Evolutionary conservation across 768 basidiomycete species (phyloP).

Genomic region (Neoboletus magnificus): DNA sequence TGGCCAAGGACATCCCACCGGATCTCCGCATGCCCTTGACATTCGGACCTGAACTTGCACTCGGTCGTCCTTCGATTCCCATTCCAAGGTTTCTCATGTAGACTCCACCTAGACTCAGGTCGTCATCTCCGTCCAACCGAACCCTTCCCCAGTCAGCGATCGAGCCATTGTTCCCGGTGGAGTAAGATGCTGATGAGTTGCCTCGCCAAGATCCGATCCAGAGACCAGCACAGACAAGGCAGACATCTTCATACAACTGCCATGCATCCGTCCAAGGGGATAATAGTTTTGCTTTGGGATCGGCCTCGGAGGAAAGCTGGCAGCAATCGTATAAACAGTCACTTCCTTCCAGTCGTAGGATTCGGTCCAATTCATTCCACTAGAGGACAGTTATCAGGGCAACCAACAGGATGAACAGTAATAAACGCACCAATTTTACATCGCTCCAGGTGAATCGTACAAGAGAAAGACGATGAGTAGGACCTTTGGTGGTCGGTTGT

Average conservation of each 20-base stretch:
- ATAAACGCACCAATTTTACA: constrained; percentile 56
- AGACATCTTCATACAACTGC: constrained; percentile 83
- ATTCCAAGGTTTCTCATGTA: constrained; percentile 60
- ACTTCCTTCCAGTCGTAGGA: constrained; percentile 52
- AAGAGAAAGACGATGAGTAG: constrained; percentile 54
- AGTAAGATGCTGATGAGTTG: constrained; percentile 47
- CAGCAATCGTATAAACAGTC: constrained; percentile 34
- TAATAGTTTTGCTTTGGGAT: constrained; percentile 38
- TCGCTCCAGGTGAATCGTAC: constrained; percentile 85
- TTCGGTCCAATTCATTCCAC: constrained; percentile 79
- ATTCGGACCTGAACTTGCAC: constrained; percentile 21
- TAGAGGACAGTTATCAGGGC: constrained; percentile 21
- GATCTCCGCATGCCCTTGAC: constrained; percentile 40
- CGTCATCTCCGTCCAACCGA: constrained; percentile 65
- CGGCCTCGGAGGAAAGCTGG: constrained; percentile 26
- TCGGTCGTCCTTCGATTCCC: constrained; percentile 68
- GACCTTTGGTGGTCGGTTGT: constrained; percentile 35
- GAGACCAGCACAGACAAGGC: constrained; percentile 76
- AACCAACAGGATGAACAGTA: neutral
- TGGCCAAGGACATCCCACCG: constrained; percentile 48
- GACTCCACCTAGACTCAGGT: constrained; percentile 39
- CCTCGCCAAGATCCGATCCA: constrained; percentile 70
- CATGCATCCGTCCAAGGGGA: constrained; percentile 70
- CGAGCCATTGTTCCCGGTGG: constrained; percentile 43
- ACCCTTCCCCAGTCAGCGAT: constrained; percentile 54